Conservation (phyloP, 2,329 filamentous ascomycete species). For the Ceratocystis destructans region DNA sequence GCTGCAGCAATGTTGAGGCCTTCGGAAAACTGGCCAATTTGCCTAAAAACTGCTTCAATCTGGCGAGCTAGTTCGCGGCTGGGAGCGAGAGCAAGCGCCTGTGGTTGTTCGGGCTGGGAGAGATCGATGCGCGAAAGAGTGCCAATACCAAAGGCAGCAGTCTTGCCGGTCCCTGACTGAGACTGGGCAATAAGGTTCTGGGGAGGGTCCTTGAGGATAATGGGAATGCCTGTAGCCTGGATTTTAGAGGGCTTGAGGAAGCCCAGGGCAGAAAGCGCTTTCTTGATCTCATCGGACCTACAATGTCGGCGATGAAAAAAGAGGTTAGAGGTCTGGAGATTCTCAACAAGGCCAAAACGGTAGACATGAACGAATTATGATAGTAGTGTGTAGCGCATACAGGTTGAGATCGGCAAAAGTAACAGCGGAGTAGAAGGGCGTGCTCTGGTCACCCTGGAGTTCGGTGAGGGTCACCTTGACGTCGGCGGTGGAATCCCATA, state of each 20-base stretch:
- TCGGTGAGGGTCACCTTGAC: slow-evolving; percentile 89
- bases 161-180: slow-evolving; percentile 98
- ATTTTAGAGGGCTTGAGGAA: slow-evolving; percentile 97
- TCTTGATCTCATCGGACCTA: slow-evolving; percentile 45
- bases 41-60: slow-evolving; percentile 70
- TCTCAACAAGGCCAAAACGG: not conserved
- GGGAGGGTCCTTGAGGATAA: slow-evolving; percentile 77
- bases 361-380: not conserved
- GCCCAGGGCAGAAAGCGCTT: slow-evolving; percentile 66
- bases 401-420: slow-evolving; percentile 76
- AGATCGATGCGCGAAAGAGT: slow-evolving; percentile 79
- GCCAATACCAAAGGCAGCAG: slow-evolving; percentile 87
- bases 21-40: slow-evolving; percentile 73
- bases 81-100: slow-evolving; percentile 79
- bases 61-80: slow-evolving; percentile 91
- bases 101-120: slow-evolving; percentile 51
- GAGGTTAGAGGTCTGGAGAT: slow-evolving; percentile 11
- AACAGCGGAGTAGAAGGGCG: slow-evolving; percentile 73
- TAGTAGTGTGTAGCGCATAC: slow-evolving; percentile 33
- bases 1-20: slow-evolving; percentile 65
- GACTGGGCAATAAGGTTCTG: slow-evolving; percentile 94
- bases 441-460: slow-evolving; percentile 71
- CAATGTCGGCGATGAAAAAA: not conserved
- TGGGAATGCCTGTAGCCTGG: slow-evolving; percentile 82
- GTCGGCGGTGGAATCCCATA: slow-evolving; percentile 64